A percentile compares a stretch with the other conserved stretches of the same genome.
These are phyloP conservation scores for Herpetomonas samuelpessoai DNA, from an alignment of 208 protist species.

Conservation along the genomic window DNA sequence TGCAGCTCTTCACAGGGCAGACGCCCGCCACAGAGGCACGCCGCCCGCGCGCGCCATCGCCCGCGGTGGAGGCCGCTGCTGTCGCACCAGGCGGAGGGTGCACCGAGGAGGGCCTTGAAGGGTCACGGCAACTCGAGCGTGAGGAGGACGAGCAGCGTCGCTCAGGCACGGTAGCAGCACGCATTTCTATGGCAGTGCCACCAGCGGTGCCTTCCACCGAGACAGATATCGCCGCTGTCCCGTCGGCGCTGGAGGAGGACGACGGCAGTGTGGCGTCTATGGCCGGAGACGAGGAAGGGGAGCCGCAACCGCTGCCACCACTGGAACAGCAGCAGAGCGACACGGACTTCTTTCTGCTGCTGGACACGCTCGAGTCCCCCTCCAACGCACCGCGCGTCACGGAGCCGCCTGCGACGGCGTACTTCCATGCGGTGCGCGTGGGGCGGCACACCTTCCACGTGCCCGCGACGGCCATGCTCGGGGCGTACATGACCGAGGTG, in stretches of 20 bases:
- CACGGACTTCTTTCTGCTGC: not conserved
- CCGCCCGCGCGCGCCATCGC: too few relatives aligned
- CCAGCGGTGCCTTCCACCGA: too few relatives aligned
- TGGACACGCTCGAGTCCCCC: not conserved
- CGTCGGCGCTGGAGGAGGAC: too few relatives aligned
- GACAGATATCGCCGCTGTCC: too few relatives aligned
- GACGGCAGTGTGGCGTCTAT: too few relatives aligned
- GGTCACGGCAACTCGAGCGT: not conserved
- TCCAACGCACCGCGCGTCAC: constrained; percentile 1
- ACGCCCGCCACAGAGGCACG: not conserved
- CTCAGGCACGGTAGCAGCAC: constrained; percentile 18
- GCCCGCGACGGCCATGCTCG: constrained; percentile 7
- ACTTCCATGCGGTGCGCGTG: constrained; percentile 24
- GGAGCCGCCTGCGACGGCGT: constrained; percentile 1
- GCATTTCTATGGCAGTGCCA: not conserved
- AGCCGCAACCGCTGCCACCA: not conserved
- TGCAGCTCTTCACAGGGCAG: not conserved
- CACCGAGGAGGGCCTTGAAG: not conserved
- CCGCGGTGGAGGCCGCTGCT: too few relatives aligned
- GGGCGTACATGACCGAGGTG: constrained; percentile 1
- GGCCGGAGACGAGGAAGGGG: too few relatives aligned
- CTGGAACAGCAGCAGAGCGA: not conserved
- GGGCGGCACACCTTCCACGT: constrained; percentile 26
- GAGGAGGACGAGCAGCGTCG: constrained; percentile 4
- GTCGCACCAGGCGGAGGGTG: constrained; percentile 1